phyloP scores from a whole-genome alignment of 2,329 filamentous ascomycete species.

The Arthroderma sp. region DNA sequence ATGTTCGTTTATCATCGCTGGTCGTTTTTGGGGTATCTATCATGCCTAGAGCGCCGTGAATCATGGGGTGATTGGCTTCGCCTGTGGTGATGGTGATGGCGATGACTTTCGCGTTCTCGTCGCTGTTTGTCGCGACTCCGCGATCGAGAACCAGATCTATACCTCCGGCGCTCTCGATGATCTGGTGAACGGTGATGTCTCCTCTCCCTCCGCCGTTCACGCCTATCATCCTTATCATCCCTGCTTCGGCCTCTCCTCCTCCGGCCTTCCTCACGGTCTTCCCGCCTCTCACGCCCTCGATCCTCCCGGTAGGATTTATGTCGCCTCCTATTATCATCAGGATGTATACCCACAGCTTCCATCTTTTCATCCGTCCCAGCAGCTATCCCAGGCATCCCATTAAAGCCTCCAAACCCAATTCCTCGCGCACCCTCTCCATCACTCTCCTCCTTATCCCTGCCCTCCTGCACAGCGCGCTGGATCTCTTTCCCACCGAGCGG shows the following conservation, averaged over 20 bases:
- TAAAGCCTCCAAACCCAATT: conserved; percentile 22
- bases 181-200: conserved; percentile 9
- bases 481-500: conserved; percentile 51
- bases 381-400: conserved; percentile 17
- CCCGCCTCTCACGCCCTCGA: background rate
- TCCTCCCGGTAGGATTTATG: background rate
- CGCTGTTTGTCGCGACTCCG: conserved; percentile 18
- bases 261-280: conserved; percentile 8
- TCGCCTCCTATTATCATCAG: conserved; percentile 6
- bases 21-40: conserved; percentile 1
- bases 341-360: conserved; percentile 15
- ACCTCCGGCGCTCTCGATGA: conserved; percentile 16
- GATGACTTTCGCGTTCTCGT: conserved; percentile 15
- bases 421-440: conserved; percentile 16
- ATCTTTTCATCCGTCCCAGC: conserved; percentile 15
- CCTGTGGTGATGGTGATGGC: conserved; percentile 15
- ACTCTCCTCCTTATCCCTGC: conserved; percentile 19
- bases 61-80: conserved; percentile 5
- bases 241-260: conserved; percentile 35
- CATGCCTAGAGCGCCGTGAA: conserved; percentile 11
- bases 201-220: conserved; percentile 19
- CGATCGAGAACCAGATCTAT: conserved; percentile 17
- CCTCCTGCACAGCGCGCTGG: conserved; percentile 38
- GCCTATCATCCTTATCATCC: conserved; percentile 19
- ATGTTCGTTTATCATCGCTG: no score